A percentile compares a stretch with the other conserved stretches of the same genome.
Conservation (phyloP, 75 land plant genomes). For the Picea sitchensis region DNA sequence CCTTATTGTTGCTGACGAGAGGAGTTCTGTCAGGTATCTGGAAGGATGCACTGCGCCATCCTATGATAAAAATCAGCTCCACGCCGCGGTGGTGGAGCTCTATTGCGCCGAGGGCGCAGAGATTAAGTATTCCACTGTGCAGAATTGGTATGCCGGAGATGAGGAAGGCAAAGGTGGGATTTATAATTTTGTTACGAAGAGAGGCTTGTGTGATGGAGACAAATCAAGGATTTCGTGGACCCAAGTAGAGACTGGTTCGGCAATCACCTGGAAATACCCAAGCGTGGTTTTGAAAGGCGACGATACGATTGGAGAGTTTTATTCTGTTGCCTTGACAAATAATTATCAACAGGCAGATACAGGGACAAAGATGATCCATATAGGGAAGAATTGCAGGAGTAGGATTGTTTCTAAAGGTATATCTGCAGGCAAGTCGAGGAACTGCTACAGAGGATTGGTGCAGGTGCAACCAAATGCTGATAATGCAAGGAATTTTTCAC, state of each 20-base stretch:
- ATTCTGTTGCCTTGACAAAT: conserved; percentile 96
- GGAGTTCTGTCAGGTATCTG: conserved; percentile 84
- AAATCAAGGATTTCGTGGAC: conserved; percentile 98
- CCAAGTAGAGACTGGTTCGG: conserved; percentile 99
- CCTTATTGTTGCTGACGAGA: conserved; percentile 85
- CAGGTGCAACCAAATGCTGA: conserved; percentile 76
- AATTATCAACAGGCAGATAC: conserved; percentile 98
- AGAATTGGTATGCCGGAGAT: conserved; percentile 99
- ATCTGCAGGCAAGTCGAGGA: conserved; percentile 88
- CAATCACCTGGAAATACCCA: conserved; percentile 99
- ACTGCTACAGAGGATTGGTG: conserved; percentile 94
- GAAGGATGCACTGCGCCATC: conserved; percentile 99
- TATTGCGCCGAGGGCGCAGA: conserved; percentile 84
- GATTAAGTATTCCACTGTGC: conserved; percentile 98
- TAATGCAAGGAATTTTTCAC: conserved; percentile 87
- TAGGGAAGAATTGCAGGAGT: conserved; percentile 90
- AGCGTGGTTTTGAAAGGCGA: conserved; percentile 90
- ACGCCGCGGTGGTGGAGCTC: conserved; percentile 98
- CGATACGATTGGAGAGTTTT: conserved; percentile 86
- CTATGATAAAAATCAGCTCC: conserved; percentile 92
- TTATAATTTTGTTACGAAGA: conserved; percentile 97
- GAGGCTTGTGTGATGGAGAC: conserved; percentile 82
- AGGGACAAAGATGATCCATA: conserved; percentile 99
- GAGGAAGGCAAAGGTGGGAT: conserved; percentile 89
- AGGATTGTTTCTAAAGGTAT: conserved; percentile 96